Percentiles rank a stretch among this genome's conserved stretches.
Evolutionary conservation across 2,329 filamentous ascomycete species (phyloP).

Genomic region (Fusarium pininemorale): DNA sequence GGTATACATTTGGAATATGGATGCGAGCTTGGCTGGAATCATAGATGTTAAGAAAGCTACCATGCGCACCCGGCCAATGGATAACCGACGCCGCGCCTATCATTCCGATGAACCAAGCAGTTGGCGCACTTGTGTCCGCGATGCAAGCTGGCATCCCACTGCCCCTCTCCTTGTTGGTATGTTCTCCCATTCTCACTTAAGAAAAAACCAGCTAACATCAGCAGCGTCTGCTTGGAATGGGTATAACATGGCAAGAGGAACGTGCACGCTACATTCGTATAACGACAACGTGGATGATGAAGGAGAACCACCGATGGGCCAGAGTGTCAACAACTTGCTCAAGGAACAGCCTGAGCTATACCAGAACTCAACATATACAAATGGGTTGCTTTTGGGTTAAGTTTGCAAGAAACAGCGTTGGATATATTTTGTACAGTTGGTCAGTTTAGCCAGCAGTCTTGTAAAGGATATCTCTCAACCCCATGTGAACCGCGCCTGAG

Average conservation of each 20-base stretch:
- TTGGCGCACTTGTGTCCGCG: constrained; percentile 84
- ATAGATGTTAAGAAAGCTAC: constrained; percentile 83
- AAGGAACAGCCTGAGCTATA: constrained; percentile 48
- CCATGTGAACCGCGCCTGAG: neutral
- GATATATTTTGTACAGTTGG: constrained; percentile 43
- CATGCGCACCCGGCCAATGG: constrained; percentile 65
- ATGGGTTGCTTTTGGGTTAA: constrained; percentile 21
- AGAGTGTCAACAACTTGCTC: constrained; percentile 69
- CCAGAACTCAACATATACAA: constrained; percentile 30
- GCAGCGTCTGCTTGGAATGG: constrained; percentile 85
- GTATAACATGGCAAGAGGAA: constrained; percentile 75
- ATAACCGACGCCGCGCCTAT: constrained; percentile 64
- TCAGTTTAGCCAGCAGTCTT: constrained; percentile 15
- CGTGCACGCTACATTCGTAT: constrained; percentile 81
- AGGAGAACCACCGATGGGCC: constrained; percentile 67
- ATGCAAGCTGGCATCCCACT: constrained; percentile 90
- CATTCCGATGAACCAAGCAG: constrained; percentile 63
- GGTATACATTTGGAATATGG: constrained; percentile 92
- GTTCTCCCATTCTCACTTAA: constrained; percentile 34
- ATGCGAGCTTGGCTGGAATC: constrained; percentile 80
- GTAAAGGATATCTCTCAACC: constrained; percentile 15
- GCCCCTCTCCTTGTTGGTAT: constrained; percentile 78
- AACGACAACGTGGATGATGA: constrained; percentile 73
- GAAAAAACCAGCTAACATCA: constrained; percentile 20
- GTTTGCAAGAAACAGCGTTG: constrained; percentile 28